phyloP scores from a whole-genome alignment of 805 yeast genomes.

The Pichia manshurica region DNA sequence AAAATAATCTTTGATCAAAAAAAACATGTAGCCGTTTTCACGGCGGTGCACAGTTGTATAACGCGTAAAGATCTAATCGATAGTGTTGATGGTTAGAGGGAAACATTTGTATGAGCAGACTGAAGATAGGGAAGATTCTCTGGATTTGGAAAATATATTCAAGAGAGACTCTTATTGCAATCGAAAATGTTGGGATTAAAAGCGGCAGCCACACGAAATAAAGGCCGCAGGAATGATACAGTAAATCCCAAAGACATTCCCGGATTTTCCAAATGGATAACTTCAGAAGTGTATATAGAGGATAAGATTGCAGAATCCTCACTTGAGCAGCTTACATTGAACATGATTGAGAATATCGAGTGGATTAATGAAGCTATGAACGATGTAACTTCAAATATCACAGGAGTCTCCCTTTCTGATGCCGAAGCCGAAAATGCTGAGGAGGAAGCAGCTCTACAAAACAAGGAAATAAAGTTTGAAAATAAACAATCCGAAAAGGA shows the following conservation, averaged over 20 bases:
- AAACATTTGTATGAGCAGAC: no score
- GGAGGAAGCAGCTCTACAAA: background rate
- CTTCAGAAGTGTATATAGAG: constrained; percentile 26
- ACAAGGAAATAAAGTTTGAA: no score
- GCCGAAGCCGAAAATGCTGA: background rate
- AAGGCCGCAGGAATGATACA: constrained; percentile 6
- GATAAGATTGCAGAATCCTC: constrained; percentile 23
- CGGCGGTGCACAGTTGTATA: background rate
- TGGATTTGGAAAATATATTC: no score
- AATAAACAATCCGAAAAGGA: background rate
- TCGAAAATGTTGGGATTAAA: constrained; percentile 28
- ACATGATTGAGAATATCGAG: constrained; percentile 24
- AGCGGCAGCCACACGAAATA: constrained; percentile 19
- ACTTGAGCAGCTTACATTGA: constrained; percentile 22
- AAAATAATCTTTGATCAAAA: background rate
- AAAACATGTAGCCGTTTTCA: background rate
- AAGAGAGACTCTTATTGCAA: no score
- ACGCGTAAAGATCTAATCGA: background rate
- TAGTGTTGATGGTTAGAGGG: background rate
- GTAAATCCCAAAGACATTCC: constrained; percentile 18
- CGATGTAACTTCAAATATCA: constrained; percentile 13
- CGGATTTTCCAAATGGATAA: constrained; percentile 32
- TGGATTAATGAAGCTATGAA: constrained; percentile 28
- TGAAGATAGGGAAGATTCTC: no score
- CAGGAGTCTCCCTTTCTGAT: background rate